A percentile compares a stretch with the other conserved stretches of the same genome.
These are phyloP conservation scores for Aurantiochytrium sp. DNA, from an alignment of 108 stramenopile species.

Conservation along the genomic window DNA sequence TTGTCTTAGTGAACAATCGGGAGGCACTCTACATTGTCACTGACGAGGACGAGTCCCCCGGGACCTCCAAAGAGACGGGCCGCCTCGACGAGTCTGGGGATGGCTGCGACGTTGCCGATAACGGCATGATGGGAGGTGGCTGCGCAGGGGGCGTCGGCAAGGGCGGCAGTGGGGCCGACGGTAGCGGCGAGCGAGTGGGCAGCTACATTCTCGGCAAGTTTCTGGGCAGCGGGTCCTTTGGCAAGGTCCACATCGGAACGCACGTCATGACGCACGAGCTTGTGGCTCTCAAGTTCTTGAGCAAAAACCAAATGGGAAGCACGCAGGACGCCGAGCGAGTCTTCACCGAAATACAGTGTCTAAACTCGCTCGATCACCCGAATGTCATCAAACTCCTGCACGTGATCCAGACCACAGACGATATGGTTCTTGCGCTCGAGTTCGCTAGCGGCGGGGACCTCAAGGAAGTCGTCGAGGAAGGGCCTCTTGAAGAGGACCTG, in stretches of 20 bases:
- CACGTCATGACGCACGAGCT: background rate
- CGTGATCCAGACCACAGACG: background rate
- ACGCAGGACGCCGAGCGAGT: background rate
- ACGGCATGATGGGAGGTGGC: background rate
- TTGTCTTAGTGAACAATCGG: background rate
- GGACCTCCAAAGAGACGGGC: background rate
- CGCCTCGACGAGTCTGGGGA: background rate
- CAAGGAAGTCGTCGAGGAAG: slow-evolving; percentile 1
- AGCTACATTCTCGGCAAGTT: background rate
- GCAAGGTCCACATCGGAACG: slow-evolving; percentile 12
- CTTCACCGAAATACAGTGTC: slow-evolving; percentile 6
- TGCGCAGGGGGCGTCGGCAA: background rate
- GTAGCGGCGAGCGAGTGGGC: background rate
- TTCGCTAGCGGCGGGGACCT: background rate
- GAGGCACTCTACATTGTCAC: background rate
- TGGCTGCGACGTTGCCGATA: background rate
- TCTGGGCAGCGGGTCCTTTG: slow-evolving; percentile 18
- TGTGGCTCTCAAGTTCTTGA: background rate
- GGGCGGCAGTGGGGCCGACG: background rate
- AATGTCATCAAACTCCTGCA: slow-evolving; percentile 23
- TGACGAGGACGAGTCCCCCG: background rate
- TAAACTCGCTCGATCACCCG: slow-evolving; percentile 15
- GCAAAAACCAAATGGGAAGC: slow-evolving; percentile 12
- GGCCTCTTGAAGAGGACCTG: slow-evolving; percentile 6
- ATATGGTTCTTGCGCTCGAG: slow-evolving; percentile 14